phyloP scores from a whole-genome alignment of 116 monocot species.

The Posidonia oceanica region DNA sequence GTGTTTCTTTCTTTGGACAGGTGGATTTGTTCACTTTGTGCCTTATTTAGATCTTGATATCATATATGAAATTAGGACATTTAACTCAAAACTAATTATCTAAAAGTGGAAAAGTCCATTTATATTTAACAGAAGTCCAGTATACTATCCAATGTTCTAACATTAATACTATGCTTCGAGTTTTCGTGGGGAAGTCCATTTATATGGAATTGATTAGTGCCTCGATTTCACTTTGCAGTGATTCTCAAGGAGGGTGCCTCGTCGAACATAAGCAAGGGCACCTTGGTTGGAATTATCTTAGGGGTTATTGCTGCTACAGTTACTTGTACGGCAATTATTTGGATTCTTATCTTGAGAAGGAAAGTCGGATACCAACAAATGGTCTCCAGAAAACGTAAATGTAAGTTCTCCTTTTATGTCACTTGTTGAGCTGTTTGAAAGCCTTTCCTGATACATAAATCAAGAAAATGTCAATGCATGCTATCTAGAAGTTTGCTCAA shows the following conservation, averaged over 20 bases:
- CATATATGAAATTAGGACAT: too few relatives aligned
- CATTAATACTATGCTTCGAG: too few relatives aligned
- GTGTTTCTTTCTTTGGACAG: too few relatives aligned
- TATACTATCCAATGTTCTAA: too few relatives aligned
- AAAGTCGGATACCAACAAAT: conserved; percentile 9
- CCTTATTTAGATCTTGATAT: too few relatives aligned
- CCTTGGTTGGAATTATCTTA: conserved; percentile 50
- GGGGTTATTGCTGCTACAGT: conserved; percentile 27
- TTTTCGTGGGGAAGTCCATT: too few relatives aligned
- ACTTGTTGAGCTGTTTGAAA: not conserved
- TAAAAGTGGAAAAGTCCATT: too few relatives aligned
- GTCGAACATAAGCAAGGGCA: conserved; percentile 40
- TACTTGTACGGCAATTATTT: conserved; percentile 21
- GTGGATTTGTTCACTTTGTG: too few relatives aligned
- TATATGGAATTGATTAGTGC: not conserved
- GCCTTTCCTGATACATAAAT: not conserved
- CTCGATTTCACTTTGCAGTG: conserved; percentile 12
- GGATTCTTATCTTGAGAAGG: conserved; percentile 42
- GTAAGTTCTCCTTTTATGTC: conserved; percentile 28
- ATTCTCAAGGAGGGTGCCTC: conserved; percentile 11
- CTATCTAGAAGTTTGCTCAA: not conserved
- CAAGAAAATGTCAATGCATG: not conserved
- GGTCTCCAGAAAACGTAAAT: conserved; percentile 28
- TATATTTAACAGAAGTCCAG: too few relatives aligned
- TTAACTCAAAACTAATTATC: too few relatives aligned